Percentiles rank a stretch among this genome's conserved stretches.
These are phyloP conservation scores for Pyrenula massariospora DNA, from an alignment of 495 filamentous ascomycete species.

Conservation along the genomic window DNA sequence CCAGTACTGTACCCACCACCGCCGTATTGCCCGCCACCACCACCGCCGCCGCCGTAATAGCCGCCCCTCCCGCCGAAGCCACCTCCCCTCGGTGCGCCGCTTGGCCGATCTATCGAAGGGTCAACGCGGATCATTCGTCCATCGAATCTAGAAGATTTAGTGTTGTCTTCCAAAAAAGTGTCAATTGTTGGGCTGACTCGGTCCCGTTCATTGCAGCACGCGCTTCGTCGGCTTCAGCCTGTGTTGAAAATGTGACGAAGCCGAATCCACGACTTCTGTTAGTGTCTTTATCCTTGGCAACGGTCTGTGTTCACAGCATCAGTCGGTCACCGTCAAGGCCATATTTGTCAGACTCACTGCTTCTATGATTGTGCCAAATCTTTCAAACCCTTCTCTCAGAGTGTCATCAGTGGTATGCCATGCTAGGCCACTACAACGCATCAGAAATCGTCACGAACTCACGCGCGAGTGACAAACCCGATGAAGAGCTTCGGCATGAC, in stretches of 20 bases:
- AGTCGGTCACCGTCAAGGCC: conserved; percentile 9
- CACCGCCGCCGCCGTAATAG: conserved; percentile 22
- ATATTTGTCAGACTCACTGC: conserved; percentile 51
- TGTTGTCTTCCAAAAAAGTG: neutral
- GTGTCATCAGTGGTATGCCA: conserved; percentile 92
- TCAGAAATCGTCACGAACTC: conserved; percentile 3
- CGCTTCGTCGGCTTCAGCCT: conserved; percentile 73
- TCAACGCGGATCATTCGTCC: conserved; percentile 92
- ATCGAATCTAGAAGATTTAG: conserved; percentile 60
- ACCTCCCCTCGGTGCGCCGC: conserved; percentile 20
- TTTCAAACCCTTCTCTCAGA: conserved; percentile 74
- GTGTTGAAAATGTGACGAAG: conserved; percentile 78
- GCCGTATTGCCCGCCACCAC: conserved; percentile 18
- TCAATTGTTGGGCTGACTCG: conserved; percentile 49
- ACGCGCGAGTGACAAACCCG: conserved; percentile 42
- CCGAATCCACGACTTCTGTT: conserved; percentile 93
- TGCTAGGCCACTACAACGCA: conserved; percentile 58
- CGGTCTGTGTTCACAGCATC: conserved; percentile 46
- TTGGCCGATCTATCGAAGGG: conserved; percentile 75
- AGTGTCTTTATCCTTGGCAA: conserved; percentile 96
- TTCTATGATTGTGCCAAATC: conserved; percentile 83
- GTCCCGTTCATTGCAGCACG: conserved; percentile 83
- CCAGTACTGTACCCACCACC: conserved; percentile 17
- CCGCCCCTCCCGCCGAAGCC: conserved; percentile 36
- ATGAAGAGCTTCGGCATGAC: conserved; percentile 85